These are phyloP conservation scores for Collybiopsis luxurians DNA, from an alignment of 768 basidiomycete genomes.

Conservation along the genomic window DNA sequence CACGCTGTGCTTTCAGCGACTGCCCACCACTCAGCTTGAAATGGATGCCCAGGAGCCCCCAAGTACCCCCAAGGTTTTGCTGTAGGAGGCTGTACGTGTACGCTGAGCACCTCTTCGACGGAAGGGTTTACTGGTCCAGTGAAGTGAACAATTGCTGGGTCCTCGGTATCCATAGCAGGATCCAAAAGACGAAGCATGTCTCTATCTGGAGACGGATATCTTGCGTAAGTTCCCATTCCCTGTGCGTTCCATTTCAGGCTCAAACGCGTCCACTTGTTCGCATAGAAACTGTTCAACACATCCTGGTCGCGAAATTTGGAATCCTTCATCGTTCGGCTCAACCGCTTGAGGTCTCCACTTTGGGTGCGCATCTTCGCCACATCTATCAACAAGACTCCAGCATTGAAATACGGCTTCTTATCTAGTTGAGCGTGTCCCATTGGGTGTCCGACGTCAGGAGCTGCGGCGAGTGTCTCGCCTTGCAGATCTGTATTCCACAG, in stretches of 20 bases:
- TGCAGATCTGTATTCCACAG: constrained; percentile 46
- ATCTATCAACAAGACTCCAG: constrained; percentile 53
- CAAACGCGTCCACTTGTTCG: constrained; percentile 36
- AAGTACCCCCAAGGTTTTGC: constrained; percentile 60
- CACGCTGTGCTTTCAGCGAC: constrained; percentile 40
- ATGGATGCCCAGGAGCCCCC: constrained; percentile 51
- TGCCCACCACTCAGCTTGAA: constrained; percentile 44
- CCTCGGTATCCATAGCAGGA: constrained; percentile 22
- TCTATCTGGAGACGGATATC: constrained; percentile 30
- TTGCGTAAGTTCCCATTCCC: constrained; percentile 53
- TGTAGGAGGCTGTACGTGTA: constrained; percentile 49
- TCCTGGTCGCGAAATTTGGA: constrained; percentile 47
- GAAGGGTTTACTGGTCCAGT: constrained; percentile 52
- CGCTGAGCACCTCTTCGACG: constrained; percentile 44
- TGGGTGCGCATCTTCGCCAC: constrained; percentile 33
- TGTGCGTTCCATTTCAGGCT: constrained; percentile 53
- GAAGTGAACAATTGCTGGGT: constrained; percentile 53
- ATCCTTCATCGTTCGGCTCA: constrained; percentile 23
- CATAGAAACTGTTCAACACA: constrained; percentile 45
- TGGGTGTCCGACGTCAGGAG: constrained; percentile 46
- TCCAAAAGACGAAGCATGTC: constrained; percentile 26
- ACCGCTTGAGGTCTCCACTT: constrained; percentile 21
- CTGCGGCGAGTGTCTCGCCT: constrained; percentile 42
- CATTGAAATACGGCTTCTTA: constrained; percentile 46
- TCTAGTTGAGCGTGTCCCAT: constrained; percentile 38